Evolutionary conservation across 352 stramenopile species (phyloP).

Genomic region (Globisporangium canariense): DNA sequence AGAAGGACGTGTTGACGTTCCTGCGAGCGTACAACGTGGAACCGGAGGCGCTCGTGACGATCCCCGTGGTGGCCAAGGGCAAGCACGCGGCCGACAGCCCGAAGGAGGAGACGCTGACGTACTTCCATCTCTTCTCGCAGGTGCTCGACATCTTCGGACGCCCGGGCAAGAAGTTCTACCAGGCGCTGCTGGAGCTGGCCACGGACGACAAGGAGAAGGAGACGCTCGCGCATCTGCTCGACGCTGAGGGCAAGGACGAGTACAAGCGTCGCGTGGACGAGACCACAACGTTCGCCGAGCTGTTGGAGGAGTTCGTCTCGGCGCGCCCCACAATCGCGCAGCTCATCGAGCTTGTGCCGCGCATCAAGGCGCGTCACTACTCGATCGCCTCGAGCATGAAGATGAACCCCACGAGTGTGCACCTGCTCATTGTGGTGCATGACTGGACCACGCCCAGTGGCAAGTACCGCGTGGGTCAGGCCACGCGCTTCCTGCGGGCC

Average conservation of each 20-base stretch:
- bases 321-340: conserved; percentile 59
- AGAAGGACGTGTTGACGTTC: conserved; percentile 71
- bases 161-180: conserved; percentile 84
- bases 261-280: conserved; percentile 81
- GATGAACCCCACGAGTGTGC: conserved; percentile 77
- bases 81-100: conserved; percentile 32
- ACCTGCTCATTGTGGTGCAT: conserved; percentile 85
- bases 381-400: conserved; percentile 90
- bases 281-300: conserved; percentile 71
- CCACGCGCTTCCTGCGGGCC: conserved; percentile 54
- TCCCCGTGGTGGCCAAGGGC: conserved; percentile 58
- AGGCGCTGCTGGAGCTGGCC: conserved; percentile 53
- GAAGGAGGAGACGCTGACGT: conserved; percentile 64
- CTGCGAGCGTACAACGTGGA: conserved; percentile 63
- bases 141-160: conserved; percentile 84
- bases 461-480: conserved; percentile 61
- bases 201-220: conserved; percentile 75
- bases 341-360: conserved; percentile 67
- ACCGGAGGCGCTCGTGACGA: conserved; percentile 58
- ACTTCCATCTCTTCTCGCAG: conserved; percentile 81
- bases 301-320: conserved; percentile 73
- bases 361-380: conserved; percentile 89
- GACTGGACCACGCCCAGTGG: conserved; percentile 81
- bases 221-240: conserved; percentile 41
- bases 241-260: conserved; percentile 74